Evolutionary conservation across 331 rosid genomes (phyloP).

Genomic region (Spiraea crenata): DNA sequence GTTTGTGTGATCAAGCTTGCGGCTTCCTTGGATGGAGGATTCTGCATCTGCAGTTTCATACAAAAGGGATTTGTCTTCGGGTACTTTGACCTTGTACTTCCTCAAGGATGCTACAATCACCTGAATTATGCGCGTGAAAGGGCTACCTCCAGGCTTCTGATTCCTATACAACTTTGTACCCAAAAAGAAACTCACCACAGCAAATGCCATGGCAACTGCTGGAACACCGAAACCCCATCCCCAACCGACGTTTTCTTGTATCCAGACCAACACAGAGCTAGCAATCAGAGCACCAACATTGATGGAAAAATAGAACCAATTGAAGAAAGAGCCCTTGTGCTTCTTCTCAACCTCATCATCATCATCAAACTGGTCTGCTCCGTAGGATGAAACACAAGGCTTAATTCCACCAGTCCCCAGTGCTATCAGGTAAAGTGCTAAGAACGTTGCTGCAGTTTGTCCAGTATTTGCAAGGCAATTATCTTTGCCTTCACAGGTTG

Average conservation of each 20-base stretch:
- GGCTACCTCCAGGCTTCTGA: conserved; percentile 63
- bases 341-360: conserved; percentile 46
- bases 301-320: conserved; percentile 55
- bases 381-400: conserved; percentile 56
- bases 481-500: conserved; percentile 32
- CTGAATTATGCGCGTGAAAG: conserved; percentile 47
- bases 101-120: conserved; percentile 43
- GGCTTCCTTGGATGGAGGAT: conserved; percentile 48
- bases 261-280: conserved; percentile 41
- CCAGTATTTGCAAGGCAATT: conserved; percentile 30
- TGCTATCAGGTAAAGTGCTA: conserved; percentile 48
- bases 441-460: conserved; percentile 34
- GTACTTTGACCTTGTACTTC: conserved; percentile 32
- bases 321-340: conserved; percentile 50
- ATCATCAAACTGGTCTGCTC: conserved; percentile 61
- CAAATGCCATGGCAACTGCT: conserved; percentile 50
- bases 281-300: conserved; percentile 55
- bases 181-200: conserved; percentile 49
- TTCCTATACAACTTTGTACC: conserved; percentile 43
- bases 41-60: conserved; percentile 43
- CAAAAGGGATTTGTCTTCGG: conserved; percentile 37
- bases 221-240: conserved; percentile 59
- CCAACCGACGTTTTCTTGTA: conserved; percentile 52
- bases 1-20: conserved; percentile 48
- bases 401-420: conserved; percentile 58